A percentile compares a stretch with the other conserved stretches of the same genome.
These are phyloP conservation scores for Trichosporon sp. DNA, from an alignment of 1,284 basidiomycete species.

Conservation along the genomic window DNA sequence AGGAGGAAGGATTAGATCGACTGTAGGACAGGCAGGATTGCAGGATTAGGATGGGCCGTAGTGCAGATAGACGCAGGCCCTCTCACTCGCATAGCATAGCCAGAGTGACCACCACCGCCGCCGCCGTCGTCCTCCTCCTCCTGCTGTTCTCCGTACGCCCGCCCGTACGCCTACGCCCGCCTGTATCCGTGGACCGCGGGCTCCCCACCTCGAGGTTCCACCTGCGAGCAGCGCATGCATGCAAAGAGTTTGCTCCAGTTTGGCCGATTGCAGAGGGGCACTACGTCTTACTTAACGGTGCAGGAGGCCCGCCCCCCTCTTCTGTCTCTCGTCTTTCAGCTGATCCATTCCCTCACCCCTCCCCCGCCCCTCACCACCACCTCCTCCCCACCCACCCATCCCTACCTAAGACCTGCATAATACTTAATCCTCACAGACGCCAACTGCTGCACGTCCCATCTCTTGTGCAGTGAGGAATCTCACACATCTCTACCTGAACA, in stretches of 20 bases:
- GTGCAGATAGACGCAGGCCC: background rate
- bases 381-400: background rate
- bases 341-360: background rate
- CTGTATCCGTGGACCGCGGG: constrained; percentile 1
- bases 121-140: background rate
- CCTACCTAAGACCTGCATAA: background rate
- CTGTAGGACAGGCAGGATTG: background rate
- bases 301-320: background rate
- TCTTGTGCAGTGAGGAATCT: background rate
- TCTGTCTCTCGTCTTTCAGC: background rate
- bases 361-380: background rate
- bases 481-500: background rate
- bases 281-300: constrained; percentile 1
- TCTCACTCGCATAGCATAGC: background rate
- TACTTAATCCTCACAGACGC: background rate
- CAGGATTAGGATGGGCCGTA: constrained; percentile 1
- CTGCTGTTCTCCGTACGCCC: background rate
- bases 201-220: background rate
- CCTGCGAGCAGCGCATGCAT: background rate
- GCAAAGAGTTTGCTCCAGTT: constrained; percentile 2
- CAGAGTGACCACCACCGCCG: background rate
- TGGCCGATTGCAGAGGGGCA: background rate
- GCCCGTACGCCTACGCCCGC: background rate
- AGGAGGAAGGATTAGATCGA: background rate
- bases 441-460: constrained; percentile 1